phyloP scores from a whole-genome alignment of 805 yeast species.

The Kodamaea nitidulidarum region DNA sequence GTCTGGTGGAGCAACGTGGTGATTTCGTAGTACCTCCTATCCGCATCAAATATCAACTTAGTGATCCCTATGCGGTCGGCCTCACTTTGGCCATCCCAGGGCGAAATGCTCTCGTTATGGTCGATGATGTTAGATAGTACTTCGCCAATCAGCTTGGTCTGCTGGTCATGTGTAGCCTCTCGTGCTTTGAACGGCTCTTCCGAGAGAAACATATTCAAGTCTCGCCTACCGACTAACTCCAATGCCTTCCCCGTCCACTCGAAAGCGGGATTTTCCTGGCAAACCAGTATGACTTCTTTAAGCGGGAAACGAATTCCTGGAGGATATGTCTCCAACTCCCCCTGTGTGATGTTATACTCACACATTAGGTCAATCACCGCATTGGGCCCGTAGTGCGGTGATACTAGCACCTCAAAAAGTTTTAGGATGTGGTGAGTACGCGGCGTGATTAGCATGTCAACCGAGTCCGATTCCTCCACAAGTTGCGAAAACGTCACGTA shows the following conservation, averaged over 20 bases:
- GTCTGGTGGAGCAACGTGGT: slow-evolving; percentile 69
- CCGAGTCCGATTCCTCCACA: slow-evolving; percentile 54
- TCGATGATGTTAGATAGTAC: slow-evolving; percentile 37
- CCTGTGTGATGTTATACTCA: slow-evolving; percentile 48
- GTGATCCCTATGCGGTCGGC: slow-evolving; percentile 67
- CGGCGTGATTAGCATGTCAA: slow-evolving; percentile 63
- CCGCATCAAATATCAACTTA: slow-evolving; percentile 67
- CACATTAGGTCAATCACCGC: slow-evolving; percentile 62
- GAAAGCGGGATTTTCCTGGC: slow-evolving; percentile 50
- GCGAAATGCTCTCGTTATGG: slow-evolving; percentile 42
- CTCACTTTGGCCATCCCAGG: slow-evolving; percentile 72
- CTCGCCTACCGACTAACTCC: slow-evolving; percentile 64
- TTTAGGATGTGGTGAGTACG: slow-evolving; percentile 56
- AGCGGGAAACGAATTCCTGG: slow-evolving; percentile 67
- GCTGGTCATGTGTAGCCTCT: slow-evolving; percentile 1
- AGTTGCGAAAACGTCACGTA: slow-evolving; percentile 65
- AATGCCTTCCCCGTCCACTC: slow-evolving; percentile 46
- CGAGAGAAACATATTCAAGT: slow-evolving; percentile 39
- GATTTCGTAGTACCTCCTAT: slow-evolving; percentile 75
- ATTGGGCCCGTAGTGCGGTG: slow-evolving; percentile 46
- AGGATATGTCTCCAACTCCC: slow-evolving; percentile 66
- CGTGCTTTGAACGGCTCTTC: slow-evolving; percentile 3
- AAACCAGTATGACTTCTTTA: slow-evolving; percentile 51
- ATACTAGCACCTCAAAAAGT: slow-evolving; percentile 59
- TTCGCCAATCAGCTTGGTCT: slow-evolving; percentile 34